These are phyloP conservation scores for Myochromella boudieri DNA, from an alignment of 768 basidiomycete genomes.

Conservation along the genomic window DNA sequence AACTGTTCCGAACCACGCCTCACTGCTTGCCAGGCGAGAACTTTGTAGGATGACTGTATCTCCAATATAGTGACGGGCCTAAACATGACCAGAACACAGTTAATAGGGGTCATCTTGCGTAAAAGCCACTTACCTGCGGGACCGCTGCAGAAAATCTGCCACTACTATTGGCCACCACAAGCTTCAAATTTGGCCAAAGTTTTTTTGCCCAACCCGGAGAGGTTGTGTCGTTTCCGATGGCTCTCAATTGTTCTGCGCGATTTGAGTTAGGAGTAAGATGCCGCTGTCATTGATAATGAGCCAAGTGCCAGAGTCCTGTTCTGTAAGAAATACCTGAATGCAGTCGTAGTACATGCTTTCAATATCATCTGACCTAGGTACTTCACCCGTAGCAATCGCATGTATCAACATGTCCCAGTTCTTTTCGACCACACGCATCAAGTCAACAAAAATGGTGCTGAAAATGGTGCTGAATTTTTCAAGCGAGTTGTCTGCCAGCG, in stretches of 20 bases:
- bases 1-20: conserved; percentile 3
- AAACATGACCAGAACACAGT: too few species aligned
- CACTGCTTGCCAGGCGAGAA: conserved; percentile 1
- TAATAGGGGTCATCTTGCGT: too few species aligned
- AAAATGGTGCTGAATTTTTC: conserved; percentile 9
- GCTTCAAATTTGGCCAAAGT: conserved; percentile 7
- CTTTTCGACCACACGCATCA: conserved; percentile 9
- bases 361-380: conserved; percentile 3
- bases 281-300: not conserved
- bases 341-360: conserved; percentile 1
- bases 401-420: conserved; percentile 9
- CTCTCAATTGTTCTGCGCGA: conserved; percentile 6
- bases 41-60: conserved; percentile 1
- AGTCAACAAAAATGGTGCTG: conserved; percentile 7
- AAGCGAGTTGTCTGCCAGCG: conserved; percentile 5
- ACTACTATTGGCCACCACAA: conserved; percentile 6
- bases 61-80: conserved; percentile 8
- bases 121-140: conserved; percentile 4
- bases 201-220: conserved; percentile 7
- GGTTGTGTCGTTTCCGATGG: conserved; percentile 1
- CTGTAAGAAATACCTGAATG: conserved; percentile 10
- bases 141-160: conserved; percentile 5
- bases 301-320: too few species aligned
- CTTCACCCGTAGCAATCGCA: conserved; percentile 2
- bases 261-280: conserved; percentile 5